These are phyloP conservation scores for Penicillium salamii DNA, from an alignment of 495 filamentous ascomycete genomes.

Conservation along the genomic window DNA sequence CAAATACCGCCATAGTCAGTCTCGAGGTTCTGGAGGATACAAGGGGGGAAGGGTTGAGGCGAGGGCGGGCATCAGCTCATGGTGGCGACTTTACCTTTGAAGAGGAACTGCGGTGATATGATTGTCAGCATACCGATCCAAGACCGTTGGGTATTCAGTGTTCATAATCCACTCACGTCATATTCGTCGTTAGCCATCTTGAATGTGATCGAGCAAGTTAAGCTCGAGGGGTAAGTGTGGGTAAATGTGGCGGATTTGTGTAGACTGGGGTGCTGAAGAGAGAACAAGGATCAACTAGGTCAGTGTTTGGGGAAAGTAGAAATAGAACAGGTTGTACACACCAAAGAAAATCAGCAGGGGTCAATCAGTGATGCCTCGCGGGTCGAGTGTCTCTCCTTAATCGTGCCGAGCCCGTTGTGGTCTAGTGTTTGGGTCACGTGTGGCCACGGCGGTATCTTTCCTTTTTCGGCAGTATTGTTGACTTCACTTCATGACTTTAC, in stretches of 20 bases:
- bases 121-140: constrained; percentile 13
- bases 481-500: no score
- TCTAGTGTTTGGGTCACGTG: constrained; percentile 31
- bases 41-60: background rate
- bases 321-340: constrained; percentile 18
- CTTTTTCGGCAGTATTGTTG: background rate
- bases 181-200: constrained; percentile 99
- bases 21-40: background rate
- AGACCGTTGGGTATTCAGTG: background rate
- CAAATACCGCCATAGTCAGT: constrained; percentile 20
- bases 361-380: constrained; percentile 26
- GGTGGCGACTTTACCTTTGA: constrained; percentile 77
- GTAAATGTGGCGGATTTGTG: constrained; percentile 19
- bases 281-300: background rate
- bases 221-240: constrained; percentile 16
- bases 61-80: constrained; percentile 19
- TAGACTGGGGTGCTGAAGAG: constrained; percentile 2
- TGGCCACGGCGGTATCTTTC: constrained; percentile 5
- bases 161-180: constrained; percentile 68
- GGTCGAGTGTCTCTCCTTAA: constrained; percentile 26
- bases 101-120: constrained; percentile 74
- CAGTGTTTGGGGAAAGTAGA: constrained; percentile 1
- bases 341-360: constrained; percentile 27
- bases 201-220: constrained; percentile 9
- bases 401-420: constrained; percentile 10